Base-by-base conservation (phyloP, 495 filamentous ascomycete species). In the Penicillium lagena region DNA sequence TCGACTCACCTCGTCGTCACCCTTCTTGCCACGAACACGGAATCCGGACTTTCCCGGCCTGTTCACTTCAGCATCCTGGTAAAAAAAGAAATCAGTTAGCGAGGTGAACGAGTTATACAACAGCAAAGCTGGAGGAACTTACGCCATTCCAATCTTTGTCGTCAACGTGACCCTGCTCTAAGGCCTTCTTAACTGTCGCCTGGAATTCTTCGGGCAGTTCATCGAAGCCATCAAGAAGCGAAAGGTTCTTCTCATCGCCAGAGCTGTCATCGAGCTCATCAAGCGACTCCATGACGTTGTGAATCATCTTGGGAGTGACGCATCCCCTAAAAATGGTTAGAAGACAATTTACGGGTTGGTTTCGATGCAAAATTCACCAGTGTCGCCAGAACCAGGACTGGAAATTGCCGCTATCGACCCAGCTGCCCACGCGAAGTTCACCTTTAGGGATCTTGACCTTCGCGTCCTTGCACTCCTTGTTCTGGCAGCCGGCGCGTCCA, bases 101-200 rank as follows among this genome's bases (percentile, higher is more conserved):
- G 22, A 6, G 22, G 4, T 22, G 22, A 22, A 22, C 22, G 3
- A 6, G 22, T 4, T 22, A 22, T 22, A 4, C 22, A 45, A 37
- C 14, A 36, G 14, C n/a, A 45, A 22, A 31, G 33, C 40, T 12
- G 39, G 9, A 27, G 36, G 59, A 58, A 63, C 83, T 68, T 72
- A 91, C 87, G 1, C 86, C 85, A 6, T 76, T 81, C 82, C 87
- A 93, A 40, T 89, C 88, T 30, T 82, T 81, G 41, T 86, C 76
- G 47, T 80, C 79, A 43, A 94, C 80, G 52, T 90, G 83, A 8
- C 86, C 87, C 49, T 84, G 71, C 22, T 71, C 73, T 8, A 94
- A 42, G 12, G 80, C 85, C 22, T 67, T 67, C 42, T 62, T 60
- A 30, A 90, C 62, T 62, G 86, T 89, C 15, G 71, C 76, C 60